Base-by-base conservation (phyloP, 805 yeast species). In the Kluyveromyces dobzhanskii region DNA sequence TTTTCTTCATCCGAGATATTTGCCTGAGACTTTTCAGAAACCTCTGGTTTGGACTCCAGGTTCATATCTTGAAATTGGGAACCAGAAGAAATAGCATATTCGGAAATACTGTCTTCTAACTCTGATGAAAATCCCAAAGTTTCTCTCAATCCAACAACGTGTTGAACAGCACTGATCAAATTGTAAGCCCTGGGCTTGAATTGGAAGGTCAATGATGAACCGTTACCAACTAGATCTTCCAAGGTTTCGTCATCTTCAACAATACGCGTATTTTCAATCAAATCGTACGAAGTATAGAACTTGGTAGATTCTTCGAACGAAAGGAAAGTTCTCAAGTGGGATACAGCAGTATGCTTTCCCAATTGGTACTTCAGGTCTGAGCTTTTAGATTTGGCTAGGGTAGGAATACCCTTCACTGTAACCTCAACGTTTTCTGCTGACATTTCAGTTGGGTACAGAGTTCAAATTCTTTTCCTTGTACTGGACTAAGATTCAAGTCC, bases 391-490 rank as follows among this genome's bases (percentile, higher is more conserved):
- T 34, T 34, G 11, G n/a, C 12, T 10, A 12, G 12, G 21, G 17
- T n/a, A 13, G 29, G 17, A 17, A 17, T 26, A 24, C 17, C 13
- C 29, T 34, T 34, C 29, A 34, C 37, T 13, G 96, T 96, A 38
- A 75, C 62, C 59, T 90, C 98, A 18, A 92, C 95, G 52, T 92
- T 67, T 60, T 90, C 98, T 69, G 94, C 82, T 42, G 92, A 69
- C 45, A 90, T 34, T 32, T 18, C 18, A 23, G 27, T 21, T 21
- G 24, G 24, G n/a, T n/a, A n/a, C n/a, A n/a, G n/a, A n/a, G n/a
- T n/a, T n/a, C 30, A 4, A 17, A 14, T 28, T 28, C 12, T 24
- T 28, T 28, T 14, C 9, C 30, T n/a, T 14, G 14, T 28, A 14
- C 30, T 30, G 24, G 9, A 21, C 24, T 6, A 21, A 40, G 27